Base-by-base conservation (phyloP, 73 alveolate genomes). In the Paramecium primaurelia region DNA sequence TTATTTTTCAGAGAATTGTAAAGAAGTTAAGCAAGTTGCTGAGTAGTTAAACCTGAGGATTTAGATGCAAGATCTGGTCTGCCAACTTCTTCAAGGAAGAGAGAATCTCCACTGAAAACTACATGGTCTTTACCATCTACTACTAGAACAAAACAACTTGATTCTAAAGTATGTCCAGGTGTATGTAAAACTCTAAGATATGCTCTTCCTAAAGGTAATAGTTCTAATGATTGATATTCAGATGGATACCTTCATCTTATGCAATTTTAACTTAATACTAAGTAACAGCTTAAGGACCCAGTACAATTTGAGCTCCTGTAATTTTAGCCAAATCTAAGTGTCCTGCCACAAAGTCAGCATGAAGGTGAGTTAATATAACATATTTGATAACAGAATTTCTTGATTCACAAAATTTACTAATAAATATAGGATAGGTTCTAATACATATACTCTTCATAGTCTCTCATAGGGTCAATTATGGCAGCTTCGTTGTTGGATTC, bases 21-120 rank as follows among this genome's bases (percentile, higher is more conserved):
- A 58, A 95, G 80, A 88, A 83, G 40, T 10, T 83, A 92, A 9
- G 94, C 88, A 10, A 60, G 92, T 34, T 69, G 44, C 71, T 54
- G 86, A 36, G 64, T 86, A 10, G 94, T 20, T 16, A 77, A 40
- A 40, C 75, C 68, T 59, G 90, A 42, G 64, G 92, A 32, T 68
- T 86, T 91, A 14, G 94, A 97, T 1, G 97, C 98, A 45, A 96
- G 91, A 47, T 92, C 97, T 1, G 98, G 96, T 64, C 98, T 85
- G 30, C 98, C 98, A 8, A 96, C 96, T 44, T 93, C 95, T 68
- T 96, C 96, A 25, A 59, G 71, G 77, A 96, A 96, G 40, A 96
- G 85, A 12, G 98, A 93, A 71, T 96, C 98, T n/a, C 98, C 98
- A 12, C 98, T 88, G 60, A 93, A 93, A 10, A 96, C 94, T 20